Evolutionary conservation across 177 flowering plant genomes (phyloP), one percentile per base, ranked within the genome.

Genomic region (Telopea speciosissima): DNA sequence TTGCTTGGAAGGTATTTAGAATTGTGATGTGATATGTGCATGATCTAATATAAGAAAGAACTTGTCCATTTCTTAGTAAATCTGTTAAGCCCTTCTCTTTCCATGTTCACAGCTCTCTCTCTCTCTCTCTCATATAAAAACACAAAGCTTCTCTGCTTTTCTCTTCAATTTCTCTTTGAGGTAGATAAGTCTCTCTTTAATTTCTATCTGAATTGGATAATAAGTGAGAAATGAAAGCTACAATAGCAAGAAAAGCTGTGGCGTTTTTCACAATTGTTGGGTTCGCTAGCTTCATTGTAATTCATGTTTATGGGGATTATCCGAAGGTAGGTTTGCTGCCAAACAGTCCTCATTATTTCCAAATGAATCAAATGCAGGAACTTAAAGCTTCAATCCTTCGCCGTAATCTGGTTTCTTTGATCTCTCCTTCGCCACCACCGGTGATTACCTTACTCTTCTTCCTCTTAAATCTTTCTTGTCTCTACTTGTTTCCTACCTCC

Each of bases 1-100:
- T 36, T 3, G 40, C 9, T 36, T 36, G 40, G 40, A 36, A 36
- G 40, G 40, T 36, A 36, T 36, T 36, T 36, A 36, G 9, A 36
- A 36, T 5, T 5, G 31, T 1, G 23, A 33, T 65, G 12, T 65
- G 67, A 76, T 80, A 77, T 31, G 2, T 62, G 80, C 45, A 68
- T 83, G 86, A 83, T 68, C 73, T 26, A 64, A 71, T 67, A 73
- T 33, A 13, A 67, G 59, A 68, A 70, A 28, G 21, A 14, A 22
- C 23, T 16, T 24, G n/a, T 11, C 49, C 68, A 65, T 66, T 72
- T 76, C 73, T 64, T 64, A 59, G 3, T 28, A 68, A 76, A 75
- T 74, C 79, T 81, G 83, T 73, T 75, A 63, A 21, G 17, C 85
- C 80, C 68, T 70, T 63, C 83, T 80, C 85, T 84, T 82, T 76